Percentiles rank a stretch among this genome's conserved stretches.
phyloP scores from a whole-genome alignment of 345 rosid genomes.

The Raphanus raphanistrum region DNA sequence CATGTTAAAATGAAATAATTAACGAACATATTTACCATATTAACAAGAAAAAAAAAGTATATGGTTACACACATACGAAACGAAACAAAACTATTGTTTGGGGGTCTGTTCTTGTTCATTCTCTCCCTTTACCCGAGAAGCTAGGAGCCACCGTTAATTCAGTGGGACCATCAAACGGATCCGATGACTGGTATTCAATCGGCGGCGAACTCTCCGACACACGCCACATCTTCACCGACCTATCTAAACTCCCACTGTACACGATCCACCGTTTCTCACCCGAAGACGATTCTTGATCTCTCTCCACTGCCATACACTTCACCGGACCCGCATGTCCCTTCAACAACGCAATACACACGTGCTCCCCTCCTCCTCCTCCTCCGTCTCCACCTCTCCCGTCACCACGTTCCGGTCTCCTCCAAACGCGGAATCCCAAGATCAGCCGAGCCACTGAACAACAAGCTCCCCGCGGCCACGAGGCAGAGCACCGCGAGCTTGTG shows the following conservation, averaged over 20 bases:
- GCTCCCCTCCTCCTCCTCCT: slow-evolving; percentile 31
- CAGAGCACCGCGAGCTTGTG: slow-evolving; percentile 80
- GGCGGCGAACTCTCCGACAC: slow-evolving; percentile 64
- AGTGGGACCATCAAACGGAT: slow-evolving; percentile 13
- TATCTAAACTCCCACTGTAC: slow-evolving; percentile 92
- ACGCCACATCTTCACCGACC: slow-evolving; percentile 88
- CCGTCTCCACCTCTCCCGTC: neutral
- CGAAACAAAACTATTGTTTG: slow-evolving; percentile 13
- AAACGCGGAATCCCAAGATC: slow-evolving; percentile 82
- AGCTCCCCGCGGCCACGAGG: slow-evolving; percentile 62
- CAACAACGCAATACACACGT: slow-evolving; percentile 61
- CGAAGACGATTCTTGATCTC: slow-evolving; percentile 48
- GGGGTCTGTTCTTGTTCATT: slow-evolving; percentile 29
- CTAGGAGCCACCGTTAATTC: slow-evolving; percentile 41
- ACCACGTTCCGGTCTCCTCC: slow-evolving; percentile 55
- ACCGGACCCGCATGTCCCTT: slow-evolving; percentile 82
- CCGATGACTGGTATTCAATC: slow-evolving; percentile 10
- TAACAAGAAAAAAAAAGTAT: neutral
- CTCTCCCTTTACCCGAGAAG: slow-evolving; percentile 42
- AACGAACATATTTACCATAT: neutral
- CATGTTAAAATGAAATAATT: neutral
- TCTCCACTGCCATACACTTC: slow-evolving; percentile 82
- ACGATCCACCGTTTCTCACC: slow-evolving; percentile 66
- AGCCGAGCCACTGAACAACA: slow-evolving; percentile 84
- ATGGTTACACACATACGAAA: neutral